Evolutionary conservation across 345 rosid species (phyloP).

Genomic region (Conringia planisiliqua): DNA sequence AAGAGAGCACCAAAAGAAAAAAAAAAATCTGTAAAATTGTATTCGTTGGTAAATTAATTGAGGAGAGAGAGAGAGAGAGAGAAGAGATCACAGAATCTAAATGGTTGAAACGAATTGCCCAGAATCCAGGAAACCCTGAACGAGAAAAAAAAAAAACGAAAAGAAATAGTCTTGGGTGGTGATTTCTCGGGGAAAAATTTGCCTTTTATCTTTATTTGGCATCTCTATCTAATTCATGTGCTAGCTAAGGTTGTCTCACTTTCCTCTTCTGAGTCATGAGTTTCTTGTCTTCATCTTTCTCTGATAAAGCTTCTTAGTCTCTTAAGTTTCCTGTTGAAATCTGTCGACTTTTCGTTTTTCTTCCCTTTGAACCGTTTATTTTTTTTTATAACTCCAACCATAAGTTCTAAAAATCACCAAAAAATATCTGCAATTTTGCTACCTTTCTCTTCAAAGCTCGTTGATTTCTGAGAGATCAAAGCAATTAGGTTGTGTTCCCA

Average conservation of each 20-base stretch:
- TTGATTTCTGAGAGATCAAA: slow-evolving; percentile 1
- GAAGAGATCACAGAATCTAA: slow-evolving; percentile 11
- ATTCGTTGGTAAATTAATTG: slow-evolving; percentile 22
- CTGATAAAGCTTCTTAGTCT: slow-evolving; percentile 24
- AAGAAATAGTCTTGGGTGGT: slow-evolving; percentile 8
- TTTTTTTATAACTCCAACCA: not conserved
- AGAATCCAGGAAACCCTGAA: slow-evolving; percentile 40
- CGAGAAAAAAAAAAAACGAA: not conserved
- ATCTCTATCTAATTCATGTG: slow-evolving; percentile 30
- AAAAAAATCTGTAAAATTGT: not conserved
- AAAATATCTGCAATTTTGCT: not conserved
- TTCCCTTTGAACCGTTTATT: not conserved
- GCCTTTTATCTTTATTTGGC: slow-evolving; percentile 16
- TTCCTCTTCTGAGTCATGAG: slow-evolving; percentile 32
- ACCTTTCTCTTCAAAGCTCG: not conserved
- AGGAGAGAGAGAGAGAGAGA: slow-evolving; percentile 14
- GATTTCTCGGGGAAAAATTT: slow-evolving; percentile 13
- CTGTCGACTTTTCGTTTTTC: slow-evolving; percentile 1
- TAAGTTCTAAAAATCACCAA: not conserved
- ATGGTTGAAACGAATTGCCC: slow-evolving; percentile 51
- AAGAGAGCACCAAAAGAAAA: not conserved
- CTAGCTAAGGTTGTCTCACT: slow-evolving; percentile 34
- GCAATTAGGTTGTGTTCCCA: not conserved
- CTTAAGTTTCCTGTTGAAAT: slow-evolving; percentile 8
- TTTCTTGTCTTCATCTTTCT: slow-evolving; percentile 36